Evolutionary conservation across 441 rosid genomes (phyloP).

Genomic region (Croton laevigatus): DNA sequence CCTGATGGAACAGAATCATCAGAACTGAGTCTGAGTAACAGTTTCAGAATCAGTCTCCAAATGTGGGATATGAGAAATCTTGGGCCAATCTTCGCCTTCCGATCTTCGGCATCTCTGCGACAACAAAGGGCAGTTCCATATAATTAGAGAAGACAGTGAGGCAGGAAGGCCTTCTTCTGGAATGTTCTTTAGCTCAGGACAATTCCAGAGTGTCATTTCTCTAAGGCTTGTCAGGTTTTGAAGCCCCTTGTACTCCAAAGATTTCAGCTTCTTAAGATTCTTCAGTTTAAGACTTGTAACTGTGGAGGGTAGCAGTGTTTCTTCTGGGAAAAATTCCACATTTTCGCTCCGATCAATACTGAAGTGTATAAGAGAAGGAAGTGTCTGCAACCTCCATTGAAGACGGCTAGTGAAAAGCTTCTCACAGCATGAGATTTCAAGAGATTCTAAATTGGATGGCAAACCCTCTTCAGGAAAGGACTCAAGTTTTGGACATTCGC

Average conservation of each 20-base stretch:
- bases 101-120: background rate
- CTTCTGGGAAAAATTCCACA: background rate
- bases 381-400: background rate
- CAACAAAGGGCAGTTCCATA: slow-evolving; percentile 1
- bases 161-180: slow-evolving; percentile 1
- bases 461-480: slow-evolving; percentile 1
- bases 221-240: background rate
- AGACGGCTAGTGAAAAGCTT: background rate
- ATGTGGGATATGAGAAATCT: background rate
- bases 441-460: background rate
- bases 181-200: background rate
- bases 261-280: slow-evolving; percentile 1
- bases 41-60: background rate
- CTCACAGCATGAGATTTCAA: background rate
- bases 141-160: background rate
- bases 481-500: slow-evolving; percentile 10
- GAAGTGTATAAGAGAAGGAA: background rate
- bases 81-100: background rate
- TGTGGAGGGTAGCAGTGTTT: background rate
- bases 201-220: slow-evolving; percentile 5
- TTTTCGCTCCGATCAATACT: background rate
- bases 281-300: background rate
- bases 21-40: background rate
- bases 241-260: background rate
- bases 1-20: background rate